These are phyloP conservation scores for Ophiocordyceps camponoti-saundersi DNA, from an alignment of 2,329 filamentous ascomycete genomes.

Conservation along the genomic window DNA sequence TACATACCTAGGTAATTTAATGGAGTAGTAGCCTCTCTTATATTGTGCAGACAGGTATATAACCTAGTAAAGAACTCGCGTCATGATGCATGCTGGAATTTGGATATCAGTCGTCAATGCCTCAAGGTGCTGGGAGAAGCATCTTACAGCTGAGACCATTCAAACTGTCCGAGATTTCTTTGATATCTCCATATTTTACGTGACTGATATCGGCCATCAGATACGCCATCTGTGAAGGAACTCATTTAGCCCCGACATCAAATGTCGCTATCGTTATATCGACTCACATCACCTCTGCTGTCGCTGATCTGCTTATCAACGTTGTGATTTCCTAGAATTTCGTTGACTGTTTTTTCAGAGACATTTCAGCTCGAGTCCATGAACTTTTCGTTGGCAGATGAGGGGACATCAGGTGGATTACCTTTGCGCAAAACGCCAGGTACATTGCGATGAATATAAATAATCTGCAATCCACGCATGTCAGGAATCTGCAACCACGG, in stretches of 20 bases:
- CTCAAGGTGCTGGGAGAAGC: neutral
- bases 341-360: constrained; percentile 50
- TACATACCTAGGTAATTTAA: too few relatives aligned
- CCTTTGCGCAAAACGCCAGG: constrained; percentile 82
- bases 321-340: constrained; percentile 86
- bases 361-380: neutral
- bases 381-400: too few relatives aligned
- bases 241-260: neutral
- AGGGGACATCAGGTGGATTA: constrained; percentile 12
- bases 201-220: constrained; percentile 95
- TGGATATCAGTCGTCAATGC: neutral
- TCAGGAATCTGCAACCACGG: neutral
- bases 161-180: constrained; percentile 67
- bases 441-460: constrained; percentile 94
- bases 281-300: constrained; percentile 66
- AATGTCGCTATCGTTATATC: neutral
- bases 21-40: too few relatives aligned
- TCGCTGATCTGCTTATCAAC: constrained; percentile 98
- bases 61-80: constrained; percentile 26
- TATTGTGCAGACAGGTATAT: too few relatives aligned
- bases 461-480: constrained; percentile 32
- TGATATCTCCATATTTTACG: constrained; percentile 66
- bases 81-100: constrained; percentile 24
- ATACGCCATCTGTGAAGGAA: constrained; percentile 53
- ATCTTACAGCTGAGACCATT: constrained; percentile 63